A percentile compares a stretch with the other conserved stretches of the same genome.
Evolutionary conservation across 202 grass and related monocot species (phyloP).

Genomic region (Alloteropsis angusta): DNA sequence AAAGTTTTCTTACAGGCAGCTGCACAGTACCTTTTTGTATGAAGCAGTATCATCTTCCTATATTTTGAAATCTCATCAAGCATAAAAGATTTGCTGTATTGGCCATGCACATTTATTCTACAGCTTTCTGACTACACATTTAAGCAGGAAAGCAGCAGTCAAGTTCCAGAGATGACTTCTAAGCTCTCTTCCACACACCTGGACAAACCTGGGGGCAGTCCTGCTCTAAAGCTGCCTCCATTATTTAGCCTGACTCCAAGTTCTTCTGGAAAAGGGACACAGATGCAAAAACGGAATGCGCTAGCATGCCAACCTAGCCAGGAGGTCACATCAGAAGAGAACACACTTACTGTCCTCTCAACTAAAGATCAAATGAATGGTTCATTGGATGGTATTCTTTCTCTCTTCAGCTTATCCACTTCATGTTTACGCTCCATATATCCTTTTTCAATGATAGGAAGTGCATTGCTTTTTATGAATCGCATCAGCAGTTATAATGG

Average conservation of each 20-base stretch:
- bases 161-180: slow-evolving; percentile 53
- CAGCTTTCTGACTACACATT: slow-evolving; percentile 24
- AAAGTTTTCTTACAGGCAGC: neutral
- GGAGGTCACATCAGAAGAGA: slow-evolving; percentile 45
- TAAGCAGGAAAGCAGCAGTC: slow-evolving; percentile 56
- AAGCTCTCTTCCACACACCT: slow-evolving; percentile 64
- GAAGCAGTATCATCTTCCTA: neutral
- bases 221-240: slow-evolving; percentile 73
- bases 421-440: neutral
- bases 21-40: neutral
- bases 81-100: neutral
- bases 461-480: slow-evolving; percentile 12
- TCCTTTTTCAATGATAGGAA: neutral
- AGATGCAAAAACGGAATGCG: slow-evolving; percentile 42
- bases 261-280: slow-evolving; percentile 66
- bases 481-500: neutral
- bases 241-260: slow-evolving; percentile 85
- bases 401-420: neutral
- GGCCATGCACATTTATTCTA: slow-evolving; percentile 11
- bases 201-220: slow-evolving; percentile 50
- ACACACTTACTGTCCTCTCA: slow-evolving; percentile 21
- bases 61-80: neutral
- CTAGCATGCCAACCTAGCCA: slow-evolving; percentile 41
- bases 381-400: slow-evolving; percentile 38
- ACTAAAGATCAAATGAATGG: slow-evolving; percentile 45